Base-by-base conservation (phyloP, 768 basidiomycete genomes). In the Hypsizygus marmoreus region DNA sequence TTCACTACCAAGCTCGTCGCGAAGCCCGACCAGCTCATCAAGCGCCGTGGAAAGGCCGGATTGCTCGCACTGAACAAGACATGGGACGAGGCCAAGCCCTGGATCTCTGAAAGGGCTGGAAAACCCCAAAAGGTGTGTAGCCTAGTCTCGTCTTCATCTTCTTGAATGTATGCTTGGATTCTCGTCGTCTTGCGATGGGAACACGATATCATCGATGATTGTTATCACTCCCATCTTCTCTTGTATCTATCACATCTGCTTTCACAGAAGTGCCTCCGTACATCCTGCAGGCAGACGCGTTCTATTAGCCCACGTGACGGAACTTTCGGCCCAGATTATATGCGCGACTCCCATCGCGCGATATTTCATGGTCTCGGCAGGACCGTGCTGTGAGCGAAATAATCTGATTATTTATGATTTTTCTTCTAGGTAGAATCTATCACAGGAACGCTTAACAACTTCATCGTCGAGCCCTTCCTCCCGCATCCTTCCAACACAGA, bases 381-480 rank as follows among this genome's bases (percentile, higher is more conserved):
- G n/a, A n/a, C n/a, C n/a, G n/a, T n/a, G n/a, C n/a, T n/a, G n/a
- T n/a, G n/a, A n/a, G n/a, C n/a, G n/a, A 40, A 14, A 31, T 26
- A 44, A 23, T 43, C 43, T 45, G 53, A 44, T 51, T 20, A 30
- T 22, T 40, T 38, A 62, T 47, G 56, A 31, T 51, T 49, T 25
- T 26, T 51, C 26, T 46, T 37, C 7, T 52, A 93, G 89, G 95
- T 97, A 49, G 97, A 97, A 73, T 80, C 87, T 35, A 84, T 91
- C 51, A 90, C 88, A n/a, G 95, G 95, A 50, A 93, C 91, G 25
- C 79, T 99, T 54, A 94, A 87, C 77, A 97, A 86, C 67, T 98
- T 99, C 74, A 97, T 99, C 69, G 80, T 98, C 54, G 95, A 99
- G 71, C 95, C 95, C n/a, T 97, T 99, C 84, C 77, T 95, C 42